phyloP scores from a whole-genome alignment of 2,329 filamentous ascomycete genomes.

The Metarhizium robertsii region DNA sequence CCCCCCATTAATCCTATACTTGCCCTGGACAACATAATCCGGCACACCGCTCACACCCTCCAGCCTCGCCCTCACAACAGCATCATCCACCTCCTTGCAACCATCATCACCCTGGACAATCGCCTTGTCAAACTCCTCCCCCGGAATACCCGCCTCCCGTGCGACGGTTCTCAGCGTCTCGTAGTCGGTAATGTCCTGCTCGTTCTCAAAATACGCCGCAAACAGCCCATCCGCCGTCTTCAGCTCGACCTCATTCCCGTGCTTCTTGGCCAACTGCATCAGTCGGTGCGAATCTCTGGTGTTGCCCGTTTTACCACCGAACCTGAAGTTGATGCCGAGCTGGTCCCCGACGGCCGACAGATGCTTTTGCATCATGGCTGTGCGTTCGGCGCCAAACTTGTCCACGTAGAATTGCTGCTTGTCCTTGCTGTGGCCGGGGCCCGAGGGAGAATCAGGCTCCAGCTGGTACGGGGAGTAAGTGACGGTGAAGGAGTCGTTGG shows the following conservation, averaged over 20 bases:
- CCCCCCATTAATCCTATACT: constrained; percentile 58
- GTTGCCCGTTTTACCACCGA: constrained; percentile 39
- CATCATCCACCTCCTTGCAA: constrained; percentile 23
- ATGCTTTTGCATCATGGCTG: constrained; percentile 24
- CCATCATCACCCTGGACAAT: constrained; percentile 40
- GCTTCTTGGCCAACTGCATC: constrained; percentile 37
- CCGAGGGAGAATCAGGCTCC: constrained; percentile 22
- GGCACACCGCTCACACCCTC: constrained; percentile 55
- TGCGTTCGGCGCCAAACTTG: constrained; percentile 56
- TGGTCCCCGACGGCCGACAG: constrained; percentile 20
- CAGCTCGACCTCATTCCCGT: constrained; percentile 44
- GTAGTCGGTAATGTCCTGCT: constrained; percentile 32
- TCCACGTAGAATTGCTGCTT: constrained; percentile 28
- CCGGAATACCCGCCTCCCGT: constrained; percentile 35
- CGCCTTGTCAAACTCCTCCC: constrained; percentile 23
- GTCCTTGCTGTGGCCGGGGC: constrained; percentile 21
- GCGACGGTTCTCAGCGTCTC: constrained; percentile 27
- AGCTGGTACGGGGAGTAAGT: constrained; percentile 38
- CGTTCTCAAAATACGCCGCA: constrained; percentile 31
- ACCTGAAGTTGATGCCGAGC: constrained; percentile 35
- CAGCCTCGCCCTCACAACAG: constrained; percentile 17
- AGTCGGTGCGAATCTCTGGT: constrained; percentile 38
- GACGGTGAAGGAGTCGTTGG: constrained; percentile 49
- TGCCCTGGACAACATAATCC: constrained; percentile 61
- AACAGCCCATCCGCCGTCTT: constrained; percentile 40